Evolutionary conservation across 768 basidiomycete species (phyloP), one percentile per base, ranked within the genome.

Genomic region (Trametes gibbosa): DNA sequence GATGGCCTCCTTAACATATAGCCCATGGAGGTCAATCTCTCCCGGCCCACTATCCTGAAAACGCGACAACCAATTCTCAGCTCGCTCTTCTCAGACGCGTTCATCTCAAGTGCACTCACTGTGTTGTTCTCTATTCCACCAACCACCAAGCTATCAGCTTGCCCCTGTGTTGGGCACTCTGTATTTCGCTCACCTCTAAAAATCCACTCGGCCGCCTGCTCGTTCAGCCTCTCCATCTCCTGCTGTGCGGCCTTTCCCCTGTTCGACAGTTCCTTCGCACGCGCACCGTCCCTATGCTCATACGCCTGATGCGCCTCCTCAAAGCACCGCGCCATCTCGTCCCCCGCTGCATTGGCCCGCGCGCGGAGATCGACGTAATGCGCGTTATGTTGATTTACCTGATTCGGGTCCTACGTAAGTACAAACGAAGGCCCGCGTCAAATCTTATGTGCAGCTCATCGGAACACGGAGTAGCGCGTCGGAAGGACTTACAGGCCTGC

Each of bases 1-100:
- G 48, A 96, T 84, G 21, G 95, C 92, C 74, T 98, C 96, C 68
- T 92, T 93, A 61, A 96, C 95, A 71, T 92, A 96, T 3, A 98
- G 75, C 1, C 93, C 95, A 68, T 98, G 95, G 23, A 98, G 75
- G 72, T 98, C 92, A 45, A 97, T 76, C 70, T 94, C 90, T 1
- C 87, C 90, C 0, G 80, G 80, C 58, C 81, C 72, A 51, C 86
- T 85, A 60, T 89, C 84, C 83, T 87, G 66, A 42, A 52, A 10
- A 6, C 27, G 21, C 27, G 21, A 34, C 5, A 13, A 12, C 3
- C 17, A 10, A 23, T 8, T 5, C 27, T 43, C 19, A 43, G 21
- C 23, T n/a, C 9, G 12, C 25, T n/a, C n/a, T n/a, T n/a, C 13
- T 12, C 50, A 19, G 51, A 54, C 16, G 29, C 41, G 24, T 24